Conservation (phyloP, 2,329 filamentous ascomycete genomes). For the Apiospora malaysiana region DNA sequence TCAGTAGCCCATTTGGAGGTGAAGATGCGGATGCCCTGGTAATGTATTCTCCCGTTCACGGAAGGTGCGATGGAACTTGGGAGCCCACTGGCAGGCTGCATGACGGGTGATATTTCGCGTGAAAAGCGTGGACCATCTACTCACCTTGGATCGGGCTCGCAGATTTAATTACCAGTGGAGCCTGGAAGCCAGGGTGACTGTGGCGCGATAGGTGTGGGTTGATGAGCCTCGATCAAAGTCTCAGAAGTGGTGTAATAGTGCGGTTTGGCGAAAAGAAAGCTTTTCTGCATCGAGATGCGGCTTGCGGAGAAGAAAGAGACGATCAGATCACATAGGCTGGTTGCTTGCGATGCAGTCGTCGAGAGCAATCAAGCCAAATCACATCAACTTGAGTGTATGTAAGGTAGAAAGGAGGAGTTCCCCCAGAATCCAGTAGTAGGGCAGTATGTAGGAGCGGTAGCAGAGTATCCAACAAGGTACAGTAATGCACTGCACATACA, state of each 20-base stretch:
- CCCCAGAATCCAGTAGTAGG: background rate
- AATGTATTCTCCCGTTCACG: conserved; percentile 25
- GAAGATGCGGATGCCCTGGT: conserved; percentile 26
- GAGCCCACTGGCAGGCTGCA: conserved; percentile 23
- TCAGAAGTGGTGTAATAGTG: conserved; percentile 19
- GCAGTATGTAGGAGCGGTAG: background rate
- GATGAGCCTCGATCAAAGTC: conserved; percentile 22
- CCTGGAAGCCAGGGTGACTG: conserved; percentile 38
- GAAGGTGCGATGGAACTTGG: conserved; percentile 23
- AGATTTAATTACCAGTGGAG: conserved; percentile 42
- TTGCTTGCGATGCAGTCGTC: background rate
- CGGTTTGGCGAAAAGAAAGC: conserved; percentile 18
- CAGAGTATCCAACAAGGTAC: background rate
- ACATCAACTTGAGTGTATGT: too few relatives aligned
- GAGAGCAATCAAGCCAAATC: background rate
- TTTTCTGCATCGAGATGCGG: conserved; percentile 18
- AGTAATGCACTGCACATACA: conserved; percentile 3
- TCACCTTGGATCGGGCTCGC: conserved; percentile 30
- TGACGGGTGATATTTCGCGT: conserved; percentile 27
- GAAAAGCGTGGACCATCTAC: conserved; percentile 26
- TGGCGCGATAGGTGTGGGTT: conserved; percentile 30
- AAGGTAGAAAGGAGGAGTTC: background rate
- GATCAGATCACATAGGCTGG: background rate
- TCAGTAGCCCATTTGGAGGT: conserved; percentile 12
- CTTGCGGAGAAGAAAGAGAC: background rate